Conservation (phyloP, 176 grass and related monocot species). For the Coix lacrymajobi region DNA sequence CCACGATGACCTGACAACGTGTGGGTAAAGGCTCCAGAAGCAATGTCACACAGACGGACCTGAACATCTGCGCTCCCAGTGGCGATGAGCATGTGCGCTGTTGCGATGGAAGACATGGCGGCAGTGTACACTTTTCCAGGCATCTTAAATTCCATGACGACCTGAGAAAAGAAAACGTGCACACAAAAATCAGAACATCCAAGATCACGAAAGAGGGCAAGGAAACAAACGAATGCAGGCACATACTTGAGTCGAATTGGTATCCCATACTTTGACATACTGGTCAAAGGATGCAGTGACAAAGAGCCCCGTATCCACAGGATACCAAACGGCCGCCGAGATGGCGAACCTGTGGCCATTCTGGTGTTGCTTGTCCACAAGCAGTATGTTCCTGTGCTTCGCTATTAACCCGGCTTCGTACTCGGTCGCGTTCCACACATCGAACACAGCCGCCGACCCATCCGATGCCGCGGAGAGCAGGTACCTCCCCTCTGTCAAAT, state of each 20-base stretch:
- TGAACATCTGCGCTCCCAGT: constrained; percentile 82
- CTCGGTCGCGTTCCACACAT: constrained; percentile 47
- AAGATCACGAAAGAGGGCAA: not conserved
- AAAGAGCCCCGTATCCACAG: constrained; percentile 82
- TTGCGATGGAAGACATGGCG: constrained; percentile 75
- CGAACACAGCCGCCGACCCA: constrained; percentile 66
- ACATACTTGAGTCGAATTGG: constrained; percentile 75
- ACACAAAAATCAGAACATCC: not conserved
- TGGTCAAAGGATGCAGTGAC: constrained; percentile 84
- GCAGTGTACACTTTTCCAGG: constrained; percentile 75
- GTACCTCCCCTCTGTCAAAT: constrained; percentile 86
- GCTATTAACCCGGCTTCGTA: constrained; percentile 60
- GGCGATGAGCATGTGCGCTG: constrained; percentile 81
- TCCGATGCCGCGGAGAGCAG: constrained; percentile 83
- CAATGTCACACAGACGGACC: constrained; percentile 89
- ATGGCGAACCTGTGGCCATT: constrained; percentile 70
- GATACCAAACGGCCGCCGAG: constrained; percentile 80
- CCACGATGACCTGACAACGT: constrained; percentile 94
- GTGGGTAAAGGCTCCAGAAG: constrained; percentile 93
- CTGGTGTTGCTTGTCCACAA: constrained; percentile 66
- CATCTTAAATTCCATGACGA: constrained; percentile 97
- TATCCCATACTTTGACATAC: constrained; percentile 93
- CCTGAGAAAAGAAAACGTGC: constrained; percentile 40
- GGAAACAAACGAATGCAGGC: not conserved
- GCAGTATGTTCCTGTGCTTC: constrained; percentile 64